Evolutionary conservation across 352 stramenopile genomes (phyloP).

Genomic region (Phytophthora constricta): DNA sequence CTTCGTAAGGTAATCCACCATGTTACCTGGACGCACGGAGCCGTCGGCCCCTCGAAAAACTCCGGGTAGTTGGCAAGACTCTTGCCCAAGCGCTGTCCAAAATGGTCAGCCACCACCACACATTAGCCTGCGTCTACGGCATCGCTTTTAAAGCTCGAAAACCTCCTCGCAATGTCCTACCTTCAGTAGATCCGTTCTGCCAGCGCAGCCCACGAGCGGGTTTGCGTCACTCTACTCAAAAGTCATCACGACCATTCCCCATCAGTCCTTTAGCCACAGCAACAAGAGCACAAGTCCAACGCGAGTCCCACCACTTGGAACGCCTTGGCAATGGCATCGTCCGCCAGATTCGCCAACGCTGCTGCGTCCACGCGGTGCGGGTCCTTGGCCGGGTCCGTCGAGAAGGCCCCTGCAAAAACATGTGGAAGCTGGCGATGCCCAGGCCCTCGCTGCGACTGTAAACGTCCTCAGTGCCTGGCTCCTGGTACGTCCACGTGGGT

Average conservation of each 20-base stretch:
- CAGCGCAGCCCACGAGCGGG: slow-evolving; percentile 79
- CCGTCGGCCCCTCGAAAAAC: slow-evolving; percentile 66
- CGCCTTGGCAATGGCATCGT: slow-evolving; percentile 69
- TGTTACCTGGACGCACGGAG: slow-evolving; percentile 67
- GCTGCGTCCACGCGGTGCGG: slow-evolving; percentile 68
- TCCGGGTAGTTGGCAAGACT: slow-evolving; percentile 79
- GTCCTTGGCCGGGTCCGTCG: slow-evolving; percentile 40
- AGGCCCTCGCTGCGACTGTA: slow-evolving; percentile 82
- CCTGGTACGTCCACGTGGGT: slow-evolving; percentile 73
- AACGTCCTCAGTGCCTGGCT: slow-evolving; percentile 65
- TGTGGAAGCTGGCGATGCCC: slow-evolving; percentile 86
- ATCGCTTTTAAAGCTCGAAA: too few relatives aligned
- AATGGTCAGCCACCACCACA: too few relatives aligned
- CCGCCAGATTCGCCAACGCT: slow-evolving; percentile 58
- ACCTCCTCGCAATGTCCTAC: slow-evolving; percentile 11
- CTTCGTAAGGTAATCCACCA: slow-evolving; percentile 80
- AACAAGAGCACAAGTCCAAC: neutral
- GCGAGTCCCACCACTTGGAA: slow-evolving; percentile 79
- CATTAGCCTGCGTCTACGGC: too few relatives aligned
- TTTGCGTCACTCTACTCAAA: slow-evolving; percentile 52
- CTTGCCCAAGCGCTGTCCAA: slow-evolving; percentile 57
- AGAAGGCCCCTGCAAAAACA: slow-evolving; percentile 84
- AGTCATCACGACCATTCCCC: neutral
- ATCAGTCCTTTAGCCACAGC: neutral
- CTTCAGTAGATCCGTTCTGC: slow-evolving; percentile 77